Conservation (phyloP, 1,284 basidiomycete species). For the Agroathelia rolfsii region DNA sequence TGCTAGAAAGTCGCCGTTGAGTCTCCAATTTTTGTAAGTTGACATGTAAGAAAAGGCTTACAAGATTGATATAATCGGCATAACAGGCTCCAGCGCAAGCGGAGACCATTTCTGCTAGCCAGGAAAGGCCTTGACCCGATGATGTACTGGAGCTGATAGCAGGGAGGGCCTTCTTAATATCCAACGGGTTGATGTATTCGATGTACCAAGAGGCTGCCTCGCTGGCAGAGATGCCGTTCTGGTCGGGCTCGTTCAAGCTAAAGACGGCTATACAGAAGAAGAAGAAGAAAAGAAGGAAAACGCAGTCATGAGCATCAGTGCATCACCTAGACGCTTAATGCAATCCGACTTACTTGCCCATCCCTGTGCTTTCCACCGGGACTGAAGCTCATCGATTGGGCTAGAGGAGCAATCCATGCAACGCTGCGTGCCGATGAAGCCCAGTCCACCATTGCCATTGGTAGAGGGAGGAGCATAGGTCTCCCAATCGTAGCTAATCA, state of each 20-base stretch:
- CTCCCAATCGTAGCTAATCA: conserved; percentile 30
- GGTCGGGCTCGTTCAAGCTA: conserved; percentile 10
- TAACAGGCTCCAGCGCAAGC: conserved; percentile 15
- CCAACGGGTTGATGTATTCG: conserved; percentile 9
- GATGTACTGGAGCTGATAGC: conserved; percentile 12
- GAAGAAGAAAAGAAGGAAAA: too few species aligned
- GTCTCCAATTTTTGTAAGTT: too few species aligned
- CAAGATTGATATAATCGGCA: conserved; percentile 18
- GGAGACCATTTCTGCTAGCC: conserved; percentile 13
- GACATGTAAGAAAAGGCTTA: neutral
- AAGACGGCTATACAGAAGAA: neutral
- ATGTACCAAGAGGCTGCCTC: conserved; percentile 12
- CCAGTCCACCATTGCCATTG: conserved; percentile 22
- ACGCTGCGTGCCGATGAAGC: conserved; percentile 31
- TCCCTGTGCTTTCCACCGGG: conserved; percentile 20
- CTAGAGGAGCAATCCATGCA: conserved; percentile 26
- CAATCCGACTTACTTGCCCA: conserved; percentile 26
- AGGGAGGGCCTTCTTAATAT: conserved; percentile 16
- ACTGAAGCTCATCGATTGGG: conserved; percentile 21
- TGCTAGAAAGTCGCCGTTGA: conserved; percentile 3
- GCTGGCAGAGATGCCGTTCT: conserved; percentile 8
- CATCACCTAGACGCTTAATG: too few species aligned
- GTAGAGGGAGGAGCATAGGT: conserved; percentile 23
- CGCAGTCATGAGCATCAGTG: too few species aligned
- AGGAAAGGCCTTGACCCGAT: conserved; percentile 14